Base-by-base conservation (phyloP, 176 grass and related monocot species). In the Lolium perenne region DNA sequence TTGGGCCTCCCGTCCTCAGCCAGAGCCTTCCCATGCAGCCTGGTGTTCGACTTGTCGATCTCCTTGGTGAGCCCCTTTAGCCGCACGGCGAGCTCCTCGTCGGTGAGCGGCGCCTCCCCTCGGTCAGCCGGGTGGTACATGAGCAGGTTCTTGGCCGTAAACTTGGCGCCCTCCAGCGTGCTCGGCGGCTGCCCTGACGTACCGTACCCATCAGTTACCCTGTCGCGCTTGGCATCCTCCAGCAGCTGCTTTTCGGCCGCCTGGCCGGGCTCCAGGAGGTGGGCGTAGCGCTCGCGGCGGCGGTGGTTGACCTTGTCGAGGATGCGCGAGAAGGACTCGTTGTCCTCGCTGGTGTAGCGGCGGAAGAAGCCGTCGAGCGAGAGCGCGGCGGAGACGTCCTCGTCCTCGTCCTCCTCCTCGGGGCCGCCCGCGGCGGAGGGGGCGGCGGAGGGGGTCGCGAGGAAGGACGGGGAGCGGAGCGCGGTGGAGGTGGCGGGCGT, bases 341-440 rank as follows among this genome's bases (percentile, higher is more conserved):
- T 96, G 86, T 96, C 97, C 85, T 99, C 97, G 38, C 97, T 99
- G 49, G 97, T 99, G 90, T 94, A 96, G 6, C 84, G 82, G 7
- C 77, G 32, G 64, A 96, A 89, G 82, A 99, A 99, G 49, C 86
- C 86, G 55, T 99, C 97, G 7, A 99, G 87, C 25, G 97, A 82
- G 84, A 91, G 64, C 25, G 88, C 88, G 22, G 84, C 75, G 17
- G 91, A 89, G 21, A 96, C 43, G 35, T 94, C 92, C 2, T 77
- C 84, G 4, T 86, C 84, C 4, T 87, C 90, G 0, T 83, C 88
- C 32, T 35, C 32, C 32, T 3, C 32, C 32, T 78, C 88, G 17
- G 35, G 43, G 11, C 56, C 76, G 41, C 73, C 82, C 0, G 78
- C 48, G 1, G 40, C 13, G 10, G 85, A 56, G 46, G 74, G 32